These are phyloP conservation scores for Pseudonitzschia pungens DNA, from an alignment of 108 stramenopile genomes.

Conservation along the genomic window DNA sequence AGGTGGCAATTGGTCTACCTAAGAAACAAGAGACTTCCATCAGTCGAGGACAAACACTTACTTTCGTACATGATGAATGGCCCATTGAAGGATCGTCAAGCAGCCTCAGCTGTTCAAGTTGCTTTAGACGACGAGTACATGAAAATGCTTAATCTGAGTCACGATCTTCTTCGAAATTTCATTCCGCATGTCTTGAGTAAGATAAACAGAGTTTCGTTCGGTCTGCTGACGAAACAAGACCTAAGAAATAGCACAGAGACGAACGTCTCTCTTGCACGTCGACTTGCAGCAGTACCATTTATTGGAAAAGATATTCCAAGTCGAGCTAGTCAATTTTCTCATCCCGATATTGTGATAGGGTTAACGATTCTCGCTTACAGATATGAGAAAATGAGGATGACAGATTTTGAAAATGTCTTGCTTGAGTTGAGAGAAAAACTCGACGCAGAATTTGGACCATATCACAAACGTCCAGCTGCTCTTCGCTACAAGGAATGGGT, in stretches of 20 bases:
- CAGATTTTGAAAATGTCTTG: constrained; percentile 88
- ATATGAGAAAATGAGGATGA: constrained; percentile 94
- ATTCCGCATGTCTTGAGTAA: constrained; percentile 92
- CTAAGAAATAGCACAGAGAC: constrained; percentile 70
- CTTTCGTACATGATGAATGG: constrained; percentile 93
- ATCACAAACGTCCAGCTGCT: constrained; percentile 92
- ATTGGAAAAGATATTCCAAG: constrained; percentile 98
- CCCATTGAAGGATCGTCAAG: constrained; percentile 68
- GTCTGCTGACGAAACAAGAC: constrained; percentile 77
- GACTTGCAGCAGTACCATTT: constrained; percentile 96
- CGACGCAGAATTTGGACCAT: constrained; percentile 95
- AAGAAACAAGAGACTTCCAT: constrained; percentile 82
- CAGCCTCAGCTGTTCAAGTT: constrained; percentile 85
- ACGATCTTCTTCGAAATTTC: constrained; percentile 90
- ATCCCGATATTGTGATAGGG: constrained; percentile 98
- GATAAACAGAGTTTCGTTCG: constrained; percentile 98
- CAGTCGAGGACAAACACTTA: constrained; percentile 89
- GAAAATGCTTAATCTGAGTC: constrained; percentile 96
- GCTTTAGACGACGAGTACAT: constrained; percentile 96
- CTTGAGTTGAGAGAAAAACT: constrained; percentile 87
- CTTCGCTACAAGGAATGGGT: constrained; percentile 93
- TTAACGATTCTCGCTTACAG: constrained; percentile 95
- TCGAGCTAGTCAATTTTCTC: constrained; percentile 96
- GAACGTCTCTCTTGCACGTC: constrained; percentile 88
- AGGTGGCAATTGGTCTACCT: constrained; percentile 96